Conservation (phyloP, 148 eudicot species). For the Linanthus parryae region DNA sequence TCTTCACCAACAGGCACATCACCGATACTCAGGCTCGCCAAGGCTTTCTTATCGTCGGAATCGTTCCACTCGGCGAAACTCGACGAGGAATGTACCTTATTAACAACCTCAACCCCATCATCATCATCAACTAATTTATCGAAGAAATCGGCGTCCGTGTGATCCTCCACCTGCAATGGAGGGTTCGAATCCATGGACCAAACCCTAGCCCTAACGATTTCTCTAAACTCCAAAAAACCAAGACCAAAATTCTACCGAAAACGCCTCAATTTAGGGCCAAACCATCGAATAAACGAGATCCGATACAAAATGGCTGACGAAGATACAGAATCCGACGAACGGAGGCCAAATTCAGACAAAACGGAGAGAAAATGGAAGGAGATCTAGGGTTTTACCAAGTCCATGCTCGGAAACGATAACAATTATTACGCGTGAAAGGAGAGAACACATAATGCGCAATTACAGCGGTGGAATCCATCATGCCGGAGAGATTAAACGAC, state of each 20-base stretch:
- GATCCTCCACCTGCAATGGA: conserved; percentile 82
- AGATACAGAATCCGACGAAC: conserved; percentile 14
- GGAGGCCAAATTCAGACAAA: conserved; percentile 8
- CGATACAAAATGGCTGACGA: not conserved
- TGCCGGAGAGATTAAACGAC: not conserved
- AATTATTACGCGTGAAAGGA: not conserved
- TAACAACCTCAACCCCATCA: conserved; percentile 15
- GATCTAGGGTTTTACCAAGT: conserved; percentile 30
- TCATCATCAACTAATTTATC: conserved; percentile 80
- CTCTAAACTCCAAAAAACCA: conserved; percentile 9
- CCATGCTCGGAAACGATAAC: not conserved
- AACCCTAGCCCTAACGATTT: conserved; percentile 21
- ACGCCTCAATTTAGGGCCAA: not conserved
- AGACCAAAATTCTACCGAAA: not conserved
- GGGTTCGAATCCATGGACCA: conserved; percentile 63
- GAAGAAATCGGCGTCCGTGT: conserved; percentile 75
- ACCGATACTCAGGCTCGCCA: conserved; percentile 36
- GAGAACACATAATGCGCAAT: not conserved
- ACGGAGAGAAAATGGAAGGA: conserved; percentile 6
- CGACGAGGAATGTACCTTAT: too few relatives aligned
- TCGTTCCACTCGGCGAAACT: conserved; percentile 31
- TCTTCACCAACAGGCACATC: too few relatives aligned
- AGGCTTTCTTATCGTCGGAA: conserved; percentile 41
- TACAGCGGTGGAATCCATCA: not conserved
- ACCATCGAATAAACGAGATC: conserved; percentile 15